Percentiles rank a stretch among this genome's conserved stretches.
Conservation (phyloP, 805 yeast species). For the Starmerella apicola region DNA sequence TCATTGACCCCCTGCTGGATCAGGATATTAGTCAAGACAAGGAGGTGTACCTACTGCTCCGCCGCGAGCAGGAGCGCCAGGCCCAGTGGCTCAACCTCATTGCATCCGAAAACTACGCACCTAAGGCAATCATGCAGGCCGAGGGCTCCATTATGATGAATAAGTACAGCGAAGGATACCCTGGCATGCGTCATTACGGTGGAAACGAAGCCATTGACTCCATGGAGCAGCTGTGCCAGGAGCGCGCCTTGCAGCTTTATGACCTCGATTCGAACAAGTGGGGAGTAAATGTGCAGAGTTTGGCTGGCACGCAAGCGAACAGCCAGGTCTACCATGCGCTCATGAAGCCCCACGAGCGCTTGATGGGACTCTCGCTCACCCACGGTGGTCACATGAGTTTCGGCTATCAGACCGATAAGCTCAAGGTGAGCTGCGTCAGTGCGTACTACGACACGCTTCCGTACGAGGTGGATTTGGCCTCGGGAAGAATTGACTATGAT, state of each 20-base stretch:
- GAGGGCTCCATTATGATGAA: constrained; percentile 95
- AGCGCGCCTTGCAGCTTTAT: constrained; percentile 86
- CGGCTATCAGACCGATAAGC: constrained; percentile 89
- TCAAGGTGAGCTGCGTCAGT: constrained; percentile 89
- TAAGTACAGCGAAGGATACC: constrained; percentile 98
- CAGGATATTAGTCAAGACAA: constrained; percentile 24
- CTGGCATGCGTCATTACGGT: constrained; percentile 97
- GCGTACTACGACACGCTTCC: constrained; percentile 98
- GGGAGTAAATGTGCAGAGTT: constrained; percentile 96
- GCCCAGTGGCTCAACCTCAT: constrained; percentile 82
- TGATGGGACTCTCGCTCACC: constrained; percentile 95
- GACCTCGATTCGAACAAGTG: constrained; percentile 64
- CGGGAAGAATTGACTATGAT: constrained; percentile 94
- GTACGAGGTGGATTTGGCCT: constrained; percentile 78
- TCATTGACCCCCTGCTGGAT: neutral
- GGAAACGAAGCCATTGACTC: constrained; percentile 94
- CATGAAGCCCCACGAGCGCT: constrained; percentile 87
- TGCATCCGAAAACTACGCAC: constrained; percentile 94
- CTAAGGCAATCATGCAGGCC: constrained; percentile 88
- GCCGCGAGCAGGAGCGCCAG: constrained; percentile 77
- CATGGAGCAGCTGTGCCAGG: constrained; percentile 83
- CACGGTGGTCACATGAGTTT: constrained; percentile 98
- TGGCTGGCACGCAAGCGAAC: constrained; percentile 96
- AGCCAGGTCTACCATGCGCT: constrained; percentile 91
- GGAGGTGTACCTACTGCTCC: constrained; percentile 29